phyloP scores from a whole-genome alignment of 345 rosid genomes.

The Chamaenerion angustifolium region DNA sequence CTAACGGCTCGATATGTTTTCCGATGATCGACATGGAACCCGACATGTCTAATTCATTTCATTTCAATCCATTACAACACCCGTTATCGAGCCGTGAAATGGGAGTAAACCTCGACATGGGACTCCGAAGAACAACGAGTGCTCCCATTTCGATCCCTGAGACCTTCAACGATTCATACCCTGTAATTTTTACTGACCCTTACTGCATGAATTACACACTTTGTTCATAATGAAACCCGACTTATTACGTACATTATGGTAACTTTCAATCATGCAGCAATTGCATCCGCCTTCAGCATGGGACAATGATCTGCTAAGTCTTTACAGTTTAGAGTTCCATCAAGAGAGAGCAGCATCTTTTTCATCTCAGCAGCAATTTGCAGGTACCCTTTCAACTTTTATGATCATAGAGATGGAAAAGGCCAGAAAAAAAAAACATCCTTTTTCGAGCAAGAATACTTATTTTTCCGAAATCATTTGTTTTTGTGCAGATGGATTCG shows the following conservation, averaged over 20 bases:
- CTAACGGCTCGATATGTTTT: conserved; percentile 19
- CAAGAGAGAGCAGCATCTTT: conserved; percentile 25
- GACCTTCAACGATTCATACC: conserved; percentile 27
- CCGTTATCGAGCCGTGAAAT: conserved; percentile 36
- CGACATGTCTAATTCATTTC: conserved; percentile 34
- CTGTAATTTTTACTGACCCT: conserved; percentile 20
- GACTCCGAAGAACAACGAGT: conserved; percentile 25
- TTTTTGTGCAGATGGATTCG: conserved; percentile 38
- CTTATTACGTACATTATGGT: background rate
- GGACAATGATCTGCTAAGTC: conserved; percentile 55
- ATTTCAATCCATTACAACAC: conserved; percentile 38
- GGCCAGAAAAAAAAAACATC: too few relatives aligned
- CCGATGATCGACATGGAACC: conserved; percentile 34
- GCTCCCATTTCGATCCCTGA: conserved; percentile 40
- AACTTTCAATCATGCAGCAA: conserved; percentile 27
- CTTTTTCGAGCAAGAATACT: too few relatives aligned
- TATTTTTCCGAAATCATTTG: conserved; percentile 8
- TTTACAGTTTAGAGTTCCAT: conserved; percentile 44
- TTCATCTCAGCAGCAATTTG: conserved; percentile 28
- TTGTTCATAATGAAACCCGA: too few relatives aligned
- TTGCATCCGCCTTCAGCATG: conserved; percentile 37
- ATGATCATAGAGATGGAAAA: too few relatives aligned
- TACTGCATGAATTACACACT: too few relatives aligned
- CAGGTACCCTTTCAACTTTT: too few relatives aligned
- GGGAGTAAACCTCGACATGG: conserved; percentile 34